Evolutionary conservation across 768 basidiomycete genomes (phyloP).

Genomic region (Heimioporus sp.): DNA sequence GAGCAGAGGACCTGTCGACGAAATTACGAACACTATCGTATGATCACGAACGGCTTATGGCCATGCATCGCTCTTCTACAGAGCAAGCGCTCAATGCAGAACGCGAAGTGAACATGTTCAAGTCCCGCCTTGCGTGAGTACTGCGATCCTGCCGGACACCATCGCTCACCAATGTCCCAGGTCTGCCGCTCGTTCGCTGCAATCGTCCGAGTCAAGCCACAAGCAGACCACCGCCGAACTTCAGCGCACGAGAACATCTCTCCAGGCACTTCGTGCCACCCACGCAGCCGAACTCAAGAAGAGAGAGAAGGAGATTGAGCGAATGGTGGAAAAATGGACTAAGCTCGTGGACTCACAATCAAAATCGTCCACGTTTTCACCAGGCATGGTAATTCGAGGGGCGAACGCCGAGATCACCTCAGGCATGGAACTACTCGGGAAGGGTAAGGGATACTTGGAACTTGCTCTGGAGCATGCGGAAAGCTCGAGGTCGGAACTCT

Average conservation of each 20-base stretch:
- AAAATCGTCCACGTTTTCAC: constrained; percentile 47
- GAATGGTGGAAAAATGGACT: constrained; percentile 70
- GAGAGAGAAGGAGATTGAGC: constrained; percentile 77
- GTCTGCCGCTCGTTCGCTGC: constrained; percentile 49
- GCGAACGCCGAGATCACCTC: constrained; percentile 50
- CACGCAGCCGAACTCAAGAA: constrained; percentile 75
- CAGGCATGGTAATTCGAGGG: constrained; percentile 50
- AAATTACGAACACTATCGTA: constrained; percentile 77
- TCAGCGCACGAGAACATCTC: constrained; percentile 63
- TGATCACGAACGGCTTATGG: constrained; percentile 72
- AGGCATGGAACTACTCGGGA: constrained; percentile 44
- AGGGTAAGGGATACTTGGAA: constrained; percentile 58
- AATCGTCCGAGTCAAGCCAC: constrained; percentile 60
- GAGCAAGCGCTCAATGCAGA: constrained; percentile 73
- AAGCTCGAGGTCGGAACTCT: constrained; percentile 55
- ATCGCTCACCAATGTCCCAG: constrained; percentile 33
- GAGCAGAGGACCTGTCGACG: constrained; percentile 73
- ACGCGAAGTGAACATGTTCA: constrained; percentile 71
- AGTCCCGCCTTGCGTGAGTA: constrained; percentile 69
- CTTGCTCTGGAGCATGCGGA: constrained; percentile 74
- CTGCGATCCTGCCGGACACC: background rate
- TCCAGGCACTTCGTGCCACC: constrained; percentile 68
- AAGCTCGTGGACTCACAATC: constrained; percentile 68
- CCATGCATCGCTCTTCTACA: constrained; percentile 56
- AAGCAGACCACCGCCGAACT: constrained; percentile 71